phyloP scores from a whole-genome alignment of 352 stramenopile species.

The Phytophthora pisi region DNA sequence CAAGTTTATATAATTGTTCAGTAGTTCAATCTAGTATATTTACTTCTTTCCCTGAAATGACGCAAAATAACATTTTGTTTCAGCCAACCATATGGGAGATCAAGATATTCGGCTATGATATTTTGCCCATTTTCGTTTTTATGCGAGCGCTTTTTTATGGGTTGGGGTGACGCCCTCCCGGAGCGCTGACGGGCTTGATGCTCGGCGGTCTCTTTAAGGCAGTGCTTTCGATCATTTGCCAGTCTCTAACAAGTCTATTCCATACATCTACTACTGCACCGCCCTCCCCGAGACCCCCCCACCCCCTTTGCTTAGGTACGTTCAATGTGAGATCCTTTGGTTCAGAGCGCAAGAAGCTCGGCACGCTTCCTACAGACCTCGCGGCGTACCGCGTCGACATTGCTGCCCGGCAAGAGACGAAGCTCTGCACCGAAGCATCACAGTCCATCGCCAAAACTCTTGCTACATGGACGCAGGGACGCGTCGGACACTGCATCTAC shows the following conservation, averaged over 20 bases:
- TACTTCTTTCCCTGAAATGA: too few relatives aligned
- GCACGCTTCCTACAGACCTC: background rate
- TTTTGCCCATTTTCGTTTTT: too few relatives aligned
- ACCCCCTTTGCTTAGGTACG: background rate
- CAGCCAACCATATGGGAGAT: too few relatives aligned
- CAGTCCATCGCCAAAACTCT: background rate
- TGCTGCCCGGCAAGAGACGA: too few relatives aligned
- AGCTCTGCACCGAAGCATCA: too few relatives aligned
- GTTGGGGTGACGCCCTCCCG: background rate
- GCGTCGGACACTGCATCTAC: background rate
- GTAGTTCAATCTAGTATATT: too few relatives aligned
- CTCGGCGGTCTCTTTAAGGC: background rate
- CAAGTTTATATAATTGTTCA: too few relatives aligned
- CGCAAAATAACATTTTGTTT: too few relatives aligned
- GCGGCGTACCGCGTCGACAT: too few relatives aligned
- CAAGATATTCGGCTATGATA: too few relatives aligned
- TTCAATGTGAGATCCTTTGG: background rate
- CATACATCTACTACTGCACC: background rate
- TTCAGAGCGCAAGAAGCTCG: background rate
- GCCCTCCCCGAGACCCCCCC: too few relatives aligned
- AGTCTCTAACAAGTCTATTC: background rate
- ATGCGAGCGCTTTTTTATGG: background rate
- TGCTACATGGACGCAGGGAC: background rate
- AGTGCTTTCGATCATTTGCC: background rate
- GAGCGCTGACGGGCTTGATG: background rate